These are phyloP conservation scores for Neofusicoccum laricinum DNA, from an alignment of 2,329 filamentous ascomycete species.

Conservation along the genomic window DNA sequence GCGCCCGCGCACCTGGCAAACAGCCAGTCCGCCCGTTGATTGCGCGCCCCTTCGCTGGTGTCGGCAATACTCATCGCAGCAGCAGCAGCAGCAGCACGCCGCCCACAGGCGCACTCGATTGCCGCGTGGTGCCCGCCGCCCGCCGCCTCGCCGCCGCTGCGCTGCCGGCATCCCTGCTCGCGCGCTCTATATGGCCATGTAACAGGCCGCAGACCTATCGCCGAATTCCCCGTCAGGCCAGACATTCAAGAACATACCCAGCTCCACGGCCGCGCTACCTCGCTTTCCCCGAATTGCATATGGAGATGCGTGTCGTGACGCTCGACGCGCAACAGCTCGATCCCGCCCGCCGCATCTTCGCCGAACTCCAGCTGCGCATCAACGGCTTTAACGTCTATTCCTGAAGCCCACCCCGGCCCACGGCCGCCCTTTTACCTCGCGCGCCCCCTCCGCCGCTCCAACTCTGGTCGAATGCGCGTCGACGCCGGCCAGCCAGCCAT, in stretches of 20 bases:
- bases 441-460: not conserved
- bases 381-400: constrained; percentile 44
- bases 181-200: constrained; percentile 16
- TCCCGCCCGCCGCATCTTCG: constrained; percentile 34
- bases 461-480: constrained; percentile 19
- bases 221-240: constrained; percentile 16
- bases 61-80: constrained; percentile 10
- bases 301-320: constrained; percentile 13
- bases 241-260: constrained; percentile 14
- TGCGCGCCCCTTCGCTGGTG: constrained; percentile 5
- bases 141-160: constrained; percentile 5
- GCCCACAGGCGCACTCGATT: not conserved
- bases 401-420: constrained; percentile 23
- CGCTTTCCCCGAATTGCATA: constrained; percentile 9
- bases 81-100: not conserved
- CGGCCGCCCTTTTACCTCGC: not conserved
- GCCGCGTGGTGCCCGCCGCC: not conserved
- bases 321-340: constrained; percentile 13
- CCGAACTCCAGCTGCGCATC: constrained; percentile 38
- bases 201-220: constrained; percentile 8
- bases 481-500: constrained; percentile 24
- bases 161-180: constrained; percentile 14
- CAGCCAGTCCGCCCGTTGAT: constrained; percentile 11
- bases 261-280: constrained; percentile 13
- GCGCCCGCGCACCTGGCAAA: not conserved